Percentiles rank a stretch among this genome's conserved stretches.
These are phyloP conservation scores for Xanthoconium stramineum DNA, from an alignment of 768 basidiomycete genomes.

Conservation along the genomic window DNA sequence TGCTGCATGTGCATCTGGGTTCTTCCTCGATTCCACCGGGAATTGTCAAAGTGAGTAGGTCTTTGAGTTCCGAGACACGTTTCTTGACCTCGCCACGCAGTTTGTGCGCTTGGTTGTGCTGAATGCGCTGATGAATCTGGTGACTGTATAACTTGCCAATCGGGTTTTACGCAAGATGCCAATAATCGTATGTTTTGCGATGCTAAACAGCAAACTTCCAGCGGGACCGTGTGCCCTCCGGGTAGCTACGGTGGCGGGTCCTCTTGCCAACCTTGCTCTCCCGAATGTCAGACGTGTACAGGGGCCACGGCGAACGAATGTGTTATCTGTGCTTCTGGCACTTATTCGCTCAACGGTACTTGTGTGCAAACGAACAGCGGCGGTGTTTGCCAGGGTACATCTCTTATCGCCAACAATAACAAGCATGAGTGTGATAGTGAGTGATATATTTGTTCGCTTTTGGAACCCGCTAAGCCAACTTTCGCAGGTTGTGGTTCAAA, in stretches of 20 bases:
- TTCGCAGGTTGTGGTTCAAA: conserved; percentile 72
- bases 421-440: conserved; percentile 83
- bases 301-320: conserved; percentile 70
- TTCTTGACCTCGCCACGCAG: conserved; percentile 32
- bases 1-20: conserved; percentile 69
- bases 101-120: conserved; percentile 71
- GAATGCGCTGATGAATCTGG: conserved; percentile 67
- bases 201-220: conserved; percentile 46
- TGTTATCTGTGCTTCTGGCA: conserved; percentile 59
- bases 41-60: conserved; percentile 62
- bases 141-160: conserved; percentile 66
- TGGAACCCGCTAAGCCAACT: neutral
- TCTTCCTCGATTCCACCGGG: conserved; percentile 66
- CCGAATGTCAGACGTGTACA: conserved; percentile 67
- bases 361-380: conserved; percentile 65
- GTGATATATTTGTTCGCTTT: neutral
- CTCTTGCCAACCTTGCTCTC: conserved; percentile 56
- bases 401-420: conserved; percentile 72
- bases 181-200: conserved; percentile 68
- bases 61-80: neutral
- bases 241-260: conserved; percentile 60
- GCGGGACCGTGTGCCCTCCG: conserved; percentile 58
- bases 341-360: conserved; percentile 59
- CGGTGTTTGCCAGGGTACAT: conserved; percentile 73
- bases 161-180: conserved; percentile 65